Conservation (phyloP, 2,329 filamentous ascomycete species). For the Biscogniauxia sp. region DNA sequence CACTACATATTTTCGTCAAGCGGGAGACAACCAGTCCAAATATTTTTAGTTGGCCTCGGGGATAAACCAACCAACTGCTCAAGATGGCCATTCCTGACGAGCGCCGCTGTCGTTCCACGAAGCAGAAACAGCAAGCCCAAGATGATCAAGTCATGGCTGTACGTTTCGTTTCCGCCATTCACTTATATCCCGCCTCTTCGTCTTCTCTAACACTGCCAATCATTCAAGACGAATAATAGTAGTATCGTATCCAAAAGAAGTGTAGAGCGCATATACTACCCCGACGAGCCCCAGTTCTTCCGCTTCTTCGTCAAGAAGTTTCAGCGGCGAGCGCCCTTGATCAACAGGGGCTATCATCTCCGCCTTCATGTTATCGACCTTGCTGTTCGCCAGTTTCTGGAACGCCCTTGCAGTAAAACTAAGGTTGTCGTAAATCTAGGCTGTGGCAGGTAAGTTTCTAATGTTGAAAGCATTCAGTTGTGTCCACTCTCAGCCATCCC, state of each 20-base stretch:
- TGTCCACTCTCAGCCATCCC: neutral
- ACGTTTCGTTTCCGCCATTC: conserved; percentile 24
- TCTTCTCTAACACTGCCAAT: conserved; percentile 11
- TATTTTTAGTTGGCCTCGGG: too few relatives aligned
- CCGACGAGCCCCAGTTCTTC: conserved; percentile 77
- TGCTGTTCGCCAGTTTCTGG: conserved; percentile 71
- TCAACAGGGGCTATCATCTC: conserved; percentile 87
- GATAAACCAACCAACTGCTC: too few relatives aligned
- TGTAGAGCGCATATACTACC: conserved; percentile 84
- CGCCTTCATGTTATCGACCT: conserved; percentile 80
- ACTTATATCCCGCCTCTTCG: neutral
- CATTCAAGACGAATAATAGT: conserved; percentile 74
- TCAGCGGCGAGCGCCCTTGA: conserved; percentile 78
- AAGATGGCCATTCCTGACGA: neutral
- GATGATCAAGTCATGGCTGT: conserved; percentile 55
- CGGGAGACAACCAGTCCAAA: too few relatives aligned
- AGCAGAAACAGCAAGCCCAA: conserved; percentile 32
- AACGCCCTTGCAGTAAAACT: conserved; percentile 46
- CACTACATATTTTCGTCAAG: too few relatives aligned
- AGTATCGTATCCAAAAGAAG: conserved; percentile 91
- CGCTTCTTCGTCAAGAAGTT: conserved; percentile 84
- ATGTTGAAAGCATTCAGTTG: conserved; percentile 2
- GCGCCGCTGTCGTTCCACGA: conserved; percentile 3
- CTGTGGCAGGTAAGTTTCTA: conserved; percentile 73
- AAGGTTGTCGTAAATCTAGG: conserved; percentile 83